Base-by-base conservation (phyloP, 768 basidiomycete genomes). In the Auriscalpium microsporum region DNA sequence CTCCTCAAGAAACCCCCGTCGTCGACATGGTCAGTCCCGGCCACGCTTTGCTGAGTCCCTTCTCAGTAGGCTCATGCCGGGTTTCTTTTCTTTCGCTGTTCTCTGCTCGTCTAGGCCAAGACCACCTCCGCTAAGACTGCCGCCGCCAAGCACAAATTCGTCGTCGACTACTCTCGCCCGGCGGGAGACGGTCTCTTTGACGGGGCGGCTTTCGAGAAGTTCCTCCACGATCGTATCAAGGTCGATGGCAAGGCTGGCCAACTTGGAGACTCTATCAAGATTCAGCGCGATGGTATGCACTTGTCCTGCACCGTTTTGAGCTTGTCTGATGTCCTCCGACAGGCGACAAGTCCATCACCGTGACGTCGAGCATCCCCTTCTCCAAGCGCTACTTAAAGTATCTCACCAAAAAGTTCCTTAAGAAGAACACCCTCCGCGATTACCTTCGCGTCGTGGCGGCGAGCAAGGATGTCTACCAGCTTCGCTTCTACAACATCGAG, bases 311-410 rank as follows among this genome's bases (percentile, higher is more conserved):
- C 10, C 37, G 10, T 52, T 23, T 40, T 3, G 6, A 28, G 28
- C n/a, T 4, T 38, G 16, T 44, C 10, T 23, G n/a, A 6, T 17
- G 19, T 38, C 19, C 19, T 48, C n/a, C 44, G 56, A 19, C 59
- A 90, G 88, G 84, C 60, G 83, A 81, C 72, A 85, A 77, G 67
- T 91, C 86, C 75, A 80, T 98, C 71, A 87, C 84, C 54, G 82
- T 98, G 63, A 83, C 86, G 51, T 86, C 93, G 52, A 84, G 76
- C 67, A 84, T 95, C 69, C 84, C 91, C 55, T 87, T 97, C 75
- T 97, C 95, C 50, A 98, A 98, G 77, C 82, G 91, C 55, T 97
- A 96, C 74, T 84, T 97, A 70, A 97, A 98, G 75, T 99, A 98
- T 76, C 79, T 98, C 58, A 97, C 95, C 60, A 98, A 98, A 82